These are phyloP conservation scores for Lachancea kluyveri DNA, from an alignment of 805 yeast genomes.

Conservation along the genomic window DNA sequence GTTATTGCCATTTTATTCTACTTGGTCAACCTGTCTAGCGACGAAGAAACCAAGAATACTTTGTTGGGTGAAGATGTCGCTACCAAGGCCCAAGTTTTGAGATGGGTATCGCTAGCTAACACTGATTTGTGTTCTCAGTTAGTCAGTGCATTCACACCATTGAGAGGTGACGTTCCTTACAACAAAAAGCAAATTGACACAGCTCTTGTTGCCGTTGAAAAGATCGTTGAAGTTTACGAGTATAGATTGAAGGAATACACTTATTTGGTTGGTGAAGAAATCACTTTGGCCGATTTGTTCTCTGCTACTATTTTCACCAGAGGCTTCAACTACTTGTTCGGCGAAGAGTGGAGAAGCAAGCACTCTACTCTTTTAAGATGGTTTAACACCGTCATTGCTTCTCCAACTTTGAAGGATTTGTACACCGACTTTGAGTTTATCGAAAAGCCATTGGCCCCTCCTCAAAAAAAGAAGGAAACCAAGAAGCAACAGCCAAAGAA, in stretches of 20 bases:
- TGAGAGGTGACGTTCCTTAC: constrained; percentile 63
- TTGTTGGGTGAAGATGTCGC: constrained; percentile 46
- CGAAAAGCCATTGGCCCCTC: constrained; percentile 63
- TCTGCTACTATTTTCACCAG: constrained; percentile 44
- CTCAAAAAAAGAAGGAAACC: constrained; percentile 55
- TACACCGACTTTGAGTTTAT: constrained; percentile 49
- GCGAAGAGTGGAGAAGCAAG: constrained; percentile 53
- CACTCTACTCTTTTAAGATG: constrained; percentile 66
- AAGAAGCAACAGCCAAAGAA: constrained; percentile 33
- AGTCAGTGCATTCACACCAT: constrained; percentile 49
- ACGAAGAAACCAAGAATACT: constrained; percentile 32
- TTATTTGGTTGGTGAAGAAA: constrained; percentile 63
- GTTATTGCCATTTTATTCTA: constrained; percentile 58
- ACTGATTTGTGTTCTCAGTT: constrained; percentile 50
- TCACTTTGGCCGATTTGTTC: constrained; percentile 60
- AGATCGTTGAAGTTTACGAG: constrained; percentile 43
- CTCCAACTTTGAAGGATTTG: constrained; percentile 42
- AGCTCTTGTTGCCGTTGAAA: constrained; percentile 34
- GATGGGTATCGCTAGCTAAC: constrained; percentile 75
- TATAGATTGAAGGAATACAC: constrained; percentile 52
- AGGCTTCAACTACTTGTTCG: constrained; percentile 55
- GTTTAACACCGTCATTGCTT: constrained; percentile 50
- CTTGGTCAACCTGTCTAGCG: constrained; percentile 32
- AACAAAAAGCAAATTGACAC: constrained; percentile 63
- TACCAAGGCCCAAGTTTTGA: constrained; percentile 39